Percentiles rank a stretch among this genome's conserved stretches.
phyloP scores from a whole-genome alignment of 768 basidiomycete genomes.

The Symmetrospora coprosmae region DNA sequence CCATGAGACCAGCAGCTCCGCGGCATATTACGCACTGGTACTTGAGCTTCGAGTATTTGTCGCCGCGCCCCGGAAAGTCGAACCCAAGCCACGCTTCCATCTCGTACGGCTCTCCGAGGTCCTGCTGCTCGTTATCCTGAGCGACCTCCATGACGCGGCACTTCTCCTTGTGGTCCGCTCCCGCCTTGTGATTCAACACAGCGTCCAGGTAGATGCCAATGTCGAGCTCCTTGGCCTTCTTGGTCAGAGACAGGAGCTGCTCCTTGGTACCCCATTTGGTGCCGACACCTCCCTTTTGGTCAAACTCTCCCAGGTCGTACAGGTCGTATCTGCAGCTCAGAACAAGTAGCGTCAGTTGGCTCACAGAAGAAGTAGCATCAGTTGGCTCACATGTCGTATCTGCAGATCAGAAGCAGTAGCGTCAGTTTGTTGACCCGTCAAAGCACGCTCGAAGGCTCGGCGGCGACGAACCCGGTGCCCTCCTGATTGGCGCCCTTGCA shows the following conservation, averaged over 20 bases:
- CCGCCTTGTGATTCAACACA: slow-evolving; percentile 30
- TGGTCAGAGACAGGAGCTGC: slow-evolving; percentile 37
- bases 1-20: neutral
- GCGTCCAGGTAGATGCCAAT: slow-evolving; percentile 39
- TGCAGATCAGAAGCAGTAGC: neutral
- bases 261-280: slow-evolving; percentile 42
- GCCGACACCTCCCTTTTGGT: slow-evolving; percentile 35
- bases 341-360: neutral
- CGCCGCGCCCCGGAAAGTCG: slow-evolving; percentile 39
- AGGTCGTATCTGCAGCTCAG: slow-evolving; percentile 33
- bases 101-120: slow-evolving; percentile 37
- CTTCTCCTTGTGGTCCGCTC: slow-evolving; percentile 39
- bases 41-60: slow-evolving; percentile 37
- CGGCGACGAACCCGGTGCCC: slow-evolving; percentile 38
- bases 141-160: slow-evolving; percentile 41
- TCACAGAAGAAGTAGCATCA: neutral
- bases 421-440: neutral
- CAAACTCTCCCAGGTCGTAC: slow-evolving; percentile 39
- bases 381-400: too few species aligned
- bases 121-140: slow-evolving; percentile 38
- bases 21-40: slow-evolving; percentile 35
- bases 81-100: slow-evolving; percentile 41
- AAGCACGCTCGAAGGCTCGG: neutral
- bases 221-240: slow-evolving; percentile 37
- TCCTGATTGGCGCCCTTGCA: slow-evolving; percentile 35